A percentile compares a stretch with the other conserved stretches of the same genome.
These are phyloP conservation scores for Neurospora sp. DNA, from an alignment of 495 filamentous ascomycete species.

Conservation along the genomic window DNA sequence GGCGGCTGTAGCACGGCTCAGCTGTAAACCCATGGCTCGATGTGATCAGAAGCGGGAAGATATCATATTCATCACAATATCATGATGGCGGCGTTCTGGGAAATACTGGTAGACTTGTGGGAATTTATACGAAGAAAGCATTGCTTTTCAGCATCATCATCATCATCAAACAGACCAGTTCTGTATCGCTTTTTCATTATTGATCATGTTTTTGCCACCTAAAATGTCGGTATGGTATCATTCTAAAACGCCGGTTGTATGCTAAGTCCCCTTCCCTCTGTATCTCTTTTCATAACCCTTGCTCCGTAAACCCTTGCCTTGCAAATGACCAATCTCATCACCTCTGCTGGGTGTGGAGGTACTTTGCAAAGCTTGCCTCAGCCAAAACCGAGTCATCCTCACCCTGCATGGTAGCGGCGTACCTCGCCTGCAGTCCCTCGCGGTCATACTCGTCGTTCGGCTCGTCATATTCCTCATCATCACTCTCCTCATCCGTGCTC, in stretches of 20 bases:
- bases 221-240: background rate
- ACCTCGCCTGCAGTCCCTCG: conserved; percentile 53
- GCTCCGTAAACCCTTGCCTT: background rate
- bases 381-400: conserved; percentile 36
- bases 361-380: conserved; percentile 52
- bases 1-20: background rate
- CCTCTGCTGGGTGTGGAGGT: conserved; percentile 33
- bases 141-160: background rate
- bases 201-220: background rate
- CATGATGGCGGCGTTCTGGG: background rate
- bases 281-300: background rate
- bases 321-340: background rate
- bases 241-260: background rate
- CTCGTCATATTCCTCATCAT: conserved; percentile 37
- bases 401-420: conserved; percentile 46
- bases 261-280: background rate
- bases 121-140: background rate
- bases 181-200: background rate
- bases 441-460: conserved; percentile 38
- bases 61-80: background rate
- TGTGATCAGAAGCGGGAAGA: background rate
- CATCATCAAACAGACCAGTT: background rate
- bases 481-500: conserved; percentile 34
- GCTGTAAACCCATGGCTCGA: background rate
- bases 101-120: background rate